These are phyloP conservation scores for Oidium heveae DNA, from an alignment of 2,329 filamentous ascomycete species.

Conservation along the genomic window DNA sequence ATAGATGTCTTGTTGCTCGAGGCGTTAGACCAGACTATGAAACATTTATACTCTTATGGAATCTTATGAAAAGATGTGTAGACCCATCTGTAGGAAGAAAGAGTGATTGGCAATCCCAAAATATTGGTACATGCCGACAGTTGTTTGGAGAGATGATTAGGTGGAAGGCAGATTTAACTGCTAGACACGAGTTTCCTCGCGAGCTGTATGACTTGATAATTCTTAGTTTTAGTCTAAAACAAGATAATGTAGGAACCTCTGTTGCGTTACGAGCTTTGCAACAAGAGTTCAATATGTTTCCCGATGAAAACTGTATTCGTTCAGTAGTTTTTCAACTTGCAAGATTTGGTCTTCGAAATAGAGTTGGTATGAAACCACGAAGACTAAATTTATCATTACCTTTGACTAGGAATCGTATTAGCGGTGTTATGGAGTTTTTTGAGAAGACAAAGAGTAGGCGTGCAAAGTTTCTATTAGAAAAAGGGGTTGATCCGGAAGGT, in stretches of 20 bases:
- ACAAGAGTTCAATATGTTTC: constrained; percentile 19
- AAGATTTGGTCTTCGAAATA: constrained; percentile 14
- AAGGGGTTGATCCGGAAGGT: constrained; percentile 10
- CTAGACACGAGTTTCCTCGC: constrained; percentile 17
- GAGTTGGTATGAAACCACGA: constrained; percentile 11
- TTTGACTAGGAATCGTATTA: constrained; percentile 20
- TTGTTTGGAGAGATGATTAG: constrained; percentile 23
- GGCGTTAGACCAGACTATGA: constrained; percentile 9
- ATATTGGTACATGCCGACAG: constrained; percentile 3
- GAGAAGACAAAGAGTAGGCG: constrained; percentile 16
- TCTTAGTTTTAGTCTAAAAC: constrained; percentile 22
- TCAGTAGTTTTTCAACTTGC: constrained; percentile 24
- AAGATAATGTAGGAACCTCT: constrained; percentile 23
- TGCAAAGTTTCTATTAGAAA: constrained; percentile 6
- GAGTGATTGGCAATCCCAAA: constrained; percentile 1
- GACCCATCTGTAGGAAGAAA: constrained; percentile 5
- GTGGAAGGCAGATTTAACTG: constrained; percentile 4
- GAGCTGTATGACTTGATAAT: constrained; percentile 26
- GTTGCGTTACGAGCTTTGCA: constrained; percentile 22
- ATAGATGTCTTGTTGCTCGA: constrained; percentile 5
- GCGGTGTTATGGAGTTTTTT: constrained; percentile 19
- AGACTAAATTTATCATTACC: constrained; percentile 16
- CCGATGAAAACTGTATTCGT: constrained; percentile 21
- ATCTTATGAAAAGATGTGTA: constrained; percentile 8
- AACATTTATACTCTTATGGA: constrained; percentile 13